A percentile compares a stretch with the other conserved stretches of the same genome.
Evolutionary conservation across 306 rosid species (phyloP).

Genomic region (Vigna hirtella): DNA sequence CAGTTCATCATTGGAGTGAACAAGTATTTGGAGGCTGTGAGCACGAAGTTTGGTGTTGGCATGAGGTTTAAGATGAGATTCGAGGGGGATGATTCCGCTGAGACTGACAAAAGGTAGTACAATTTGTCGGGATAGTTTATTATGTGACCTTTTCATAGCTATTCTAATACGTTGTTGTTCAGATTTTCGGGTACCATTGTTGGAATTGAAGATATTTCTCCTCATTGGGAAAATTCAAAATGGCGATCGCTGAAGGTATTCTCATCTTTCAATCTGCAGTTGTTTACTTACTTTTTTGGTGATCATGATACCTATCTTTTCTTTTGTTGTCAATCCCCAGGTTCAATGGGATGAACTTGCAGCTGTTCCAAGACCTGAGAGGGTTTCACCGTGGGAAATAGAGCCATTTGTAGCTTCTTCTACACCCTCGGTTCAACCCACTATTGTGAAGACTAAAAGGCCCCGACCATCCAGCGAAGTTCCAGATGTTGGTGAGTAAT

Average conservation of each 20-base stretch:
- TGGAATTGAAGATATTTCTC: slow-evolving; percentile 81
- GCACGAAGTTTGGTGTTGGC: slow-evolving; percentile 67
- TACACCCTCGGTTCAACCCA: slow-evolving; percentile 58
- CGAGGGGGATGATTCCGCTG: slow-evolving; percentile 91
- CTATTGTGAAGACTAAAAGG: slow-evolving; percentile 70
- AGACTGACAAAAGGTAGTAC: slow-evolving; percentile 83
- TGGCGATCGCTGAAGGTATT: slow-evolving; percentile 92
- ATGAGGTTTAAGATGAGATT: slow-evolving; percentile 88
- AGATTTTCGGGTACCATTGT: slow-evolving; percentile 91
- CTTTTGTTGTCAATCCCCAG: slow-evolving; percentile 51
- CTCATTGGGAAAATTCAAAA: slow-evolving; percentile 74
- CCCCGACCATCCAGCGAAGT: slow-evolving; percentile 73
- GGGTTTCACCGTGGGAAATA: slow-evolving; percentile 96
- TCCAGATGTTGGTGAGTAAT: slow-evolving; percentile 61
- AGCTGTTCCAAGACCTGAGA: slow-evolving; percentile 79
- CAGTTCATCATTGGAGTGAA: slow-evolving; percentile 78
- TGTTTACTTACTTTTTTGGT: slow-evolving; percentile 7
- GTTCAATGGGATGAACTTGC: slow-evolving; percentile 98
- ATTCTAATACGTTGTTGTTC: slow-evolving; percentile 44
- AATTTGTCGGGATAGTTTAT: slow-evolving; percentile 32
- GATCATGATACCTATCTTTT: slow-evolving; percentile 18
- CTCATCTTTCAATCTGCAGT: slow-evolving; percentile 27
- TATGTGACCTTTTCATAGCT: slow-evolving; percentile 29
- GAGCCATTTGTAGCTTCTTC: slow-evolving; percentile 73
- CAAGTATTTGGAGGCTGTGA: slow-evolving; percentile 70